phyloP scores from a whole-genome alignment of 1,284 basidiomycete genomes.

The Malassezia psittaci region DNA sequence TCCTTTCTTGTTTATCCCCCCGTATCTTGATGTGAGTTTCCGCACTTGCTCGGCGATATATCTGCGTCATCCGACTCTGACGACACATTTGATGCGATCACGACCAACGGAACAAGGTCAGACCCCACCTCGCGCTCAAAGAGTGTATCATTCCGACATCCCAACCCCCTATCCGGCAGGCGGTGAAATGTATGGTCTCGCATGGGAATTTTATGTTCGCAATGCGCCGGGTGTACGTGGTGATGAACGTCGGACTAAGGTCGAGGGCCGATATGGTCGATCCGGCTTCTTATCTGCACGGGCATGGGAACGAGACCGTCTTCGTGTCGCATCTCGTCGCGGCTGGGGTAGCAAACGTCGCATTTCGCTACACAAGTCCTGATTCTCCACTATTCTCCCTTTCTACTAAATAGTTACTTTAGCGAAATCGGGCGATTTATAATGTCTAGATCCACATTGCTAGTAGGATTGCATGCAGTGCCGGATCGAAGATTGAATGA shows the following conservation, averaged over 20 bases:
- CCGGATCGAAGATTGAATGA: too few relatives aligned
- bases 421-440: too few relatives aligned
- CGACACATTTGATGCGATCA: constrained; percentile 55
- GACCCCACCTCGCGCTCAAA: constrained; percentile 20
- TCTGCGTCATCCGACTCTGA: constrained; percentile 86
- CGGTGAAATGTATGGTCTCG: constrained; percentile 41
- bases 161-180: constrained; percentile 41
- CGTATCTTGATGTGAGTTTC: constrained; percentile 85
- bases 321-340: constrained; percentile 26
- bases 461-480: too few relatives aligned
- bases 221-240: constrained; percentile 39
- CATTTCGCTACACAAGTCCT: not conserved
- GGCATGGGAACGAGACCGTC: constrained; percentile 30
- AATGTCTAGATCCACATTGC: too few relatives aligned
- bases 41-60: constrained; percentile 84
- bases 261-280: constrained; percentile 28
- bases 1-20: constrained; percentile 86
- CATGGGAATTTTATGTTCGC: constrained; percentile 44
- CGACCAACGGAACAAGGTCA: constrained; percentile 53
- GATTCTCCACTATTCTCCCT: too few relatives aligned
- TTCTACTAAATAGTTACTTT: too few relatives aligned
- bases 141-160: constrained; percentile 32
- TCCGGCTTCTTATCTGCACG: constrained; percentile 30
- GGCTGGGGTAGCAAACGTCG: constrained; percentile 30
- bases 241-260: constrained; percentile 31